phyloP scores from a whole-genome alignment of 495 filamentous ascomycete genomes.

The Penicillium canescens region DNA sequence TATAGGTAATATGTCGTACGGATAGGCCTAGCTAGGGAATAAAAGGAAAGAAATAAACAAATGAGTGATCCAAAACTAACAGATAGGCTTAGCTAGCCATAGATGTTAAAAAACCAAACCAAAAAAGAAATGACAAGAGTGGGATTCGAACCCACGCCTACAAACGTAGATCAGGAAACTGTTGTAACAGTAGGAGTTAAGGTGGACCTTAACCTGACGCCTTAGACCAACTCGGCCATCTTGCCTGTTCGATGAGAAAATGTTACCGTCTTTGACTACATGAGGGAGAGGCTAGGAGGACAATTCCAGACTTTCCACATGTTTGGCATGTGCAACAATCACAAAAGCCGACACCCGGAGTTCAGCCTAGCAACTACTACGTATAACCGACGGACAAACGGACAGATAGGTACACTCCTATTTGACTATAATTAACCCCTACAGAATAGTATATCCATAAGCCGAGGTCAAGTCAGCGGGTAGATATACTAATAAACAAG shows the following conservation, averaged over 20 bases:
- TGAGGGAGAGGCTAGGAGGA: background rate
- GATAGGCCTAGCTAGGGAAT: background rate
- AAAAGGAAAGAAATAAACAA: too few relatives aligned
- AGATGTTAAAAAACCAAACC: constrained; percentile 1
- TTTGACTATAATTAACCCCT: too few relatives aligned
- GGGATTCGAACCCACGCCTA: constrained; percentile 47
- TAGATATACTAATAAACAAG: too few relatives aligned
- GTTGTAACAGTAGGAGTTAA: constrained; percentile 16
- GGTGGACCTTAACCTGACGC: constrained; percentile 40
- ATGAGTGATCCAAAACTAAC: too few relatives aligned
- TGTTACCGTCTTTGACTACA: background rate
- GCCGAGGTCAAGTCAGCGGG: background rate
- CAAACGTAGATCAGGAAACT: constrained; percentile 12
- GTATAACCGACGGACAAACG: background rate
- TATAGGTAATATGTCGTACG: too few relatives aligned
- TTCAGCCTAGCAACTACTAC: background rate
- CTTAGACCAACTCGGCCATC: constrained; percentile 43
- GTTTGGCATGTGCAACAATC: too few relatives aligned
- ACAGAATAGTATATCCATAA: background rate
- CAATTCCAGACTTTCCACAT: too few relatives aligned
- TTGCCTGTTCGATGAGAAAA: constrained; percentile 20
- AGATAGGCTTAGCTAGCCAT: background rate
- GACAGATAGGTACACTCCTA: too few relatives aligned
- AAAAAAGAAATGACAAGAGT: constrained; percentile 41
- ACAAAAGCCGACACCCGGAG: too few relatives aligned